Evolutionary conservation across 2,329 filamentous ascomycete species (phyloP).

Genomic region (Ascochyta clinopodiicola): DNA sequence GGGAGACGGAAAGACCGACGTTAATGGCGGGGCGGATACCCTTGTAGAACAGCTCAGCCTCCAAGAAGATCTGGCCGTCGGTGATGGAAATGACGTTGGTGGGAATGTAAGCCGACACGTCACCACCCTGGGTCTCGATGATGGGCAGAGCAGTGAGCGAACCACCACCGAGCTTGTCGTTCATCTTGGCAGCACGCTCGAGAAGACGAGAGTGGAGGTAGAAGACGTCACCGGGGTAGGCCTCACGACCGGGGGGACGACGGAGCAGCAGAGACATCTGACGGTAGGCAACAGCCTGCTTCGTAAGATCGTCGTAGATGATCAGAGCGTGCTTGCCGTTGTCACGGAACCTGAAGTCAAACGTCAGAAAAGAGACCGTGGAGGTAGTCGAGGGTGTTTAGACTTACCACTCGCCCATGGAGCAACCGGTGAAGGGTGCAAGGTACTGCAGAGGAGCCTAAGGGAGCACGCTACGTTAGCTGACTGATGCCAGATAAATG

Average conservation of each 20-base stretch:
- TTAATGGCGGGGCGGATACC: constrained; percentile 99
- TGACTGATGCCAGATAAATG: too few relatives aligned
- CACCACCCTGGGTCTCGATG: constrained; percentile 99
- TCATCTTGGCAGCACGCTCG: constrained; percentile 99
- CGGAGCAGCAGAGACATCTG: constrained; percentile 99
- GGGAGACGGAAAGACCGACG: constrained; percentile 99
- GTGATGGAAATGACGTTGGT: constrained; percentile 99
- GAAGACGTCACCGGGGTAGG: constrained; percentile 84
- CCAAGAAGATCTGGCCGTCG: constrained; percentile 99
- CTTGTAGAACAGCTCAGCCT: constrained; percentile 99
- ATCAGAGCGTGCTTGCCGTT: constrained; percentile 87
- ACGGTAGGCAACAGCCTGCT: constrained; percentile 97
- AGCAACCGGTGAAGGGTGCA: constrained; percentile 83
- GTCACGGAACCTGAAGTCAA: constrained; percentile 76
- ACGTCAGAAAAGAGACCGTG: background rate
- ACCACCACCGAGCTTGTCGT: constrained; percentile 90
- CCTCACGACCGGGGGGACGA: constrained; percentile 98
- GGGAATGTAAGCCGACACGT: constrained; percentile 99
- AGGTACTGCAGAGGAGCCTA: constrained; percentile 76
- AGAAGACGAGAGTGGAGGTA: constrained; percentile 75
- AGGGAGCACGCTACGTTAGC: too few relatives aligned
- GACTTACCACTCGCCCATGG: constrained; percentile 14
- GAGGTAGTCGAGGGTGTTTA: background rate
- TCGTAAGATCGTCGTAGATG: constrained; percentile 93
- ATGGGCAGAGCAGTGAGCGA: constrained; percentile 92